These are phyloP conservation scores for Pseudisothecium myosuroides DNA, from an alignment of 225 moss, liverwort and hornwort species.

Conservation along the genomic window DNA sequence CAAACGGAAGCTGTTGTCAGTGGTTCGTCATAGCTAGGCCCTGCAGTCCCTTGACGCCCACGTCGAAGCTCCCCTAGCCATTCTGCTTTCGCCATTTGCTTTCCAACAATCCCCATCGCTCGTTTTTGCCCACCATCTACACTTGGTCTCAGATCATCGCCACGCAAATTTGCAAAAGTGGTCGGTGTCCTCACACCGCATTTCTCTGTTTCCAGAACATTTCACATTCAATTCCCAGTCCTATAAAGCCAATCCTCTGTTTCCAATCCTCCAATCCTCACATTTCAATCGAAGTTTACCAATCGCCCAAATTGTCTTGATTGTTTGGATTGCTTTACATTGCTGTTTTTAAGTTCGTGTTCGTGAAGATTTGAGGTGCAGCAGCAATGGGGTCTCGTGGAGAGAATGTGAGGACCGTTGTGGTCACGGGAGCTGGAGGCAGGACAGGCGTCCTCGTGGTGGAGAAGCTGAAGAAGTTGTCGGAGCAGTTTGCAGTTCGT, in stretches of 20 bases:
- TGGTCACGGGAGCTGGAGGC: constrained; percentile 85
- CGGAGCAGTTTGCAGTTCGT: constrained; percentile 46
- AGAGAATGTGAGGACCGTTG: constrained; percentile 41
- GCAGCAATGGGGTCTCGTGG: constrained; percentile 21
- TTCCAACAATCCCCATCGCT: neutral
- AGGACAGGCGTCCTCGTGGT: constrained; percentile 59
- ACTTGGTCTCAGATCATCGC: neutral
- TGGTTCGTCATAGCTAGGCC: too few relatives aligned
- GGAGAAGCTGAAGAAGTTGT: constrained; percentile 46
- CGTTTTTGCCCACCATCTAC: neutral
- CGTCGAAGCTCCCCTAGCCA: neutral
- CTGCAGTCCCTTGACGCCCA: neutral
- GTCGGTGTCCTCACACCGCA: constrained; percentile 17
- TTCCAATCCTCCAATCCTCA: neutral
- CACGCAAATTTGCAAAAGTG: constrained; percentile 3
- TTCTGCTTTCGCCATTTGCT: neutral
- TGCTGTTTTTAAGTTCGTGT: neutral
- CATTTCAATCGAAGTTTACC: neutral
- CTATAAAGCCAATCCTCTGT: neutral
- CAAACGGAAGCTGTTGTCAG: neutral
- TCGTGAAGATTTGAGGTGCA: neutral
- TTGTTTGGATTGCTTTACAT: neutral
- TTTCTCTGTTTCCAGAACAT: neutral
- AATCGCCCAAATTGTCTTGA: neutral
- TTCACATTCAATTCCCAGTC: neutral